Percentiles rank a stretch among this genome's conserved stretches.
These are phyloP conservation scores for Niebla homalea DNA, from an alignment of 495 filamentous ascomycete species.

Conservation along the genomic window DNA sequence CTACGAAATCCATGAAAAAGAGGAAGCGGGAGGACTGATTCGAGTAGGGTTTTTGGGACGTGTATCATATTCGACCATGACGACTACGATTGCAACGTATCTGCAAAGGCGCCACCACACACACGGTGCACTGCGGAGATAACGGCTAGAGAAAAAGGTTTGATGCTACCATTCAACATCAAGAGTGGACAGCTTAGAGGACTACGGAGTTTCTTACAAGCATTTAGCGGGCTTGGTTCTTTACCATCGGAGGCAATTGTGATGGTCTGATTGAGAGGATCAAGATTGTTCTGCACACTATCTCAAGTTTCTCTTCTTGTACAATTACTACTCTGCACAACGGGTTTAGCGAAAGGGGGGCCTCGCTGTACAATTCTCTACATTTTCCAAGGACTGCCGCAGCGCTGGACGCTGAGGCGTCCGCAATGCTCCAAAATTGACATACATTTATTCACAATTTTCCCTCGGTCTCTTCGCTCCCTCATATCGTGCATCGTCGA, in stretches of 20 bases:
- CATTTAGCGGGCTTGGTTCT: too few species aligned
- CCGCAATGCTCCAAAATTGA: background rate
- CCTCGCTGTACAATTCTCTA: background rate
- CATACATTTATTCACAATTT: too few species aligned
- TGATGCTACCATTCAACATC: background rate
- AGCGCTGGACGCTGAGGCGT: background rate
- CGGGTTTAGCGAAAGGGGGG: background rate
- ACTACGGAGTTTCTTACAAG: background rate
- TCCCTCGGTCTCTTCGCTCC: too few species aligned
- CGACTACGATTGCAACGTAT: constrained; percentile 13
- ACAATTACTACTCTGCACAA: background rate
- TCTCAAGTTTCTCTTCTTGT: background rate
- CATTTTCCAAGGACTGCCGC: background rate
- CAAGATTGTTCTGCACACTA: too few species aligned
- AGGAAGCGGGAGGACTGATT: constrained; percentile 53
- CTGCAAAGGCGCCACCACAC: background rate
- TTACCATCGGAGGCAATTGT: too few species aligned
- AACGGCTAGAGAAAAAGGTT: background rate
- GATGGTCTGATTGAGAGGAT: too few species aligned
- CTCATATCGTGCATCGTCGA: too few species aligned
- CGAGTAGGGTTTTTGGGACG: constrained; percentile 16
- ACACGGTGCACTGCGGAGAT: constrained; percentile 1
- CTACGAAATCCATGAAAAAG: constrained; percentile 51
- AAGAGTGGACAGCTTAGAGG: too few species aligned
- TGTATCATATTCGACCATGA: constrained; percentile 19